A percentile compares a stretch with the other conserved stretches of the same genome.
These are phyloP conservation scores for Mycena galopus DNA, from an alignment of 768 basidiomycete genomes.

Conservation along the genomic window DNA sequence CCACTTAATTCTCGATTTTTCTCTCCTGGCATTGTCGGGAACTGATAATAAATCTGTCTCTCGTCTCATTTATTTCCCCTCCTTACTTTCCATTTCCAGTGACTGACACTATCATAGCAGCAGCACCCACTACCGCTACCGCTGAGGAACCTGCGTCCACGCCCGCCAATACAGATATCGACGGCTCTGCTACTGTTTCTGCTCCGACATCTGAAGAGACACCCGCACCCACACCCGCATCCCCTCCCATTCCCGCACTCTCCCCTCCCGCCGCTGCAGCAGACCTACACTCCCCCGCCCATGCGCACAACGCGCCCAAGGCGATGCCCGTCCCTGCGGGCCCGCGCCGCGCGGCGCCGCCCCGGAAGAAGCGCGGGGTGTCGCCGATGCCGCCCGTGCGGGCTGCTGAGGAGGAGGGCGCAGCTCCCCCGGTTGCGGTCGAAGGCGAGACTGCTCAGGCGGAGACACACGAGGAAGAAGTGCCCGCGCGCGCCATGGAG, in stretches of 20 bases:
- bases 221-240: not conserved
- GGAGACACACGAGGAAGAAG: not conserved
- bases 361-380: slow-evolving; percentile 74
- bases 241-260: not conserved
- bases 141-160: not conserved
- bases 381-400: slow-evolving; percentile 52
- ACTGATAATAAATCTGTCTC: too few species aligned
- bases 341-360: slow-evolving; percentile 82
- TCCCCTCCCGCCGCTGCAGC: not conserved
- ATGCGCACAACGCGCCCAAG: not conserved
- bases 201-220: not conserved
- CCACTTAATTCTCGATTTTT: too few species aligned
- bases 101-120: too few species aligned
- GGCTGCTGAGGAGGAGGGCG: not conserved
- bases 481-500: too few species aligned
- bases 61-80: too few species aligned
- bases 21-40: too few species aligned
- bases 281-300: not conserved
- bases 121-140: too few species aligned
- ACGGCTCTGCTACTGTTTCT: not conserved
- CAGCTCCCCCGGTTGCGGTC: too few species aligned
- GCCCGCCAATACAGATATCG: not conserved
- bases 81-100: too few species aligned
- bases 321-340: slow-evolving; percentile 82
- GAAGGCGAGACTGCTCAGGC: not conserved